Evolutionary conservation across 768 basidiomycete genomes (phyloP).

Genomic region (Xerocomus spinulosus): DNA sequence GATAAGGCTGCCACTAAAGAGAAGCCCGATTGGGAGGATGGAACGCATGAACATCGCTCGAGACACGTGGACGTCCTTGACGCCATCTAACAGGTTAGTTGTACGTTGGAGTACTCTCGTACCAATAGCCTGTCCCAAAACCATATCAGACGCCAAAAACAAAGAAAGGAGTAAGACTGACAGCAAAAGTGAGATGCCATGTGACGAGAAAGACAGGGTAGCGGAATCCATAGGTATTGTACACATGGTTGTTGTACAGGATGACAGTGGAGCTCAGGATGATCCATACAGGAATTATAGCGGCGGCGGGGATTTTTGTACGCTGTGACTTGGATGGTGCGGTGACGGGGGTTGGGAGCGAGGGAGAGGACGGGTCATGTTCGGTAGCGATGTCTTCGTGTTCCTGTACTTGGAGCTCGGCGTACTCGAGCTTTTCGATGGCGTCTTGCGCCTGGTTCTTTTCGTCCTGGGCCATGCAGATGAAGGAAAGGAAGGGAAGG

Average conservation of each 20-base stretch:
- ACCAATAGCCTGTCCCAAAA: slow-evolving; percentile 56
- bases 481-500: background rate
- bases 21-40: slow-evolving; percentile 88
- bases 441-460: slow-evolving; percentile 13
- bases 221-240: slow-evolving; percentile 77
- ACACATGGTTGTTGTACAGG: slow-evolving; percentile 92
- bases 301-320: slow-evolving; percentile 55
- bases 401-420: slow-evolving; percentile 18
- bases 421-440: slow-evolving; percentile 20
- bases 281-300: slow-evolving; percentile 93
- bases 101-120: slow-evolving; percentile 81
- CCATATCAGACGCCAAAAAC: background rate
- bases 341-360: slow-evolving; percentile 59
- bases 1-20: slow-evolving; percentile 91
- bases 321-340: slow-evolving; percentile 40
- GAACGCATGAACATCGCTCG: slow-evolving; percentile 74
- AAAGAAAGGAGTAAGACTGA: slow-evolving; percentile 27
- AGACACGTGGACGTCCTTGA: slow-evolving; percentile 74
- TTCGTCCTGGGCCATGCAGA: slow-evolving; percentile 24
- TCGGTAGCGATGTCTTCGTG: no score
- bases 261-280: slow-evolving; percentile 84
- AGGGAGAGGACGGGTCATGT: slow-evolving; percentile 5
- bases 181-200: slow-evolving; percentile 72
- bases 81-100: slow-evolving; percentile 73
- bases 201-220: slow-evolving; percentile 93